Base-by-base conservation (phyloP, 495 filamentous ascomycete species). In the Aspergillus egyptiacus region DNA sequence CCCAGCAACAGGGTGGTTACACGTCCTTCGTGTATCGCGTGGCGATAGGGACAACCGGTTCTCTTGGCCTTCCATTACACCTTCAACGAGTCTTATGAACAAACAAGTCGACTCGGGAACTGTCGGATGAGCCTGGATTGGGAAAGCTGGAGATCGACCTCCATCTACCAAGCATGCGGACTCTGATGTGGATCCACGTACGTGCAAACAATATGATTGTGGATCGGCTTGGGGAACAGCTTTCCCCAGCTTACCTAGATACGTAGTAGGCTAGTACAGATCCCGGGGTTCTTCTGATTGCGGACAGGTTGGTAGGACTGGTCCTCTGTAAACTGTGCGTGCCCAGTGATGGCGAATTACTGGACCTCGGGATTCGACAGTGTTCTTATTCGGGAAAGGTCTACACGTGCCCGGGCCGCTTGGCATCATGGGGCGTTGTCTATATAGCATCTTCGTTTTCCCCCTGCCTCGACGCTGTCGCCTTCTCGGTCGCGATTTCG, bases 371-470 rank as follows among this genome's bases (percentile, higher is more conserved):
- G n/a, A 6, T 18, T 4, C 6, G 30, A 43, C 18, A 31, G 40
- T 18, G 43, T 46, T 34, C 17, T 17, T 46, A 46, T 46, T 46
- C 18, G 19, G 43, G 43, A 35, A 46, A 46, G 10, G 43, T 28
- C 10, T 46, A 25, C 32, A 37, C 19, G 44, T 47, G 28, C 28
- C 28, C 25, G 25, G 25, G 18, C 43, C 18, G 2, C 32, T 47
- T 47, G 32, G 44, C 32, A 37, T 47, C 32, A 4, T 13, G 19
- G 42, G 34, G 42, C 41, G 41, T 33, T 10, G 25, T 45, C 41
- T 44, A 44, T 44, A 44, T 44, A 44, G 41, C 41, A 30, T 44
- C 41, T 25, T 31, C 7, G 11, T 44, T 44, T 25, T 25, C 41
- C 42, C 31, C 11, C 19, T 13, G 27, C 33, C 14, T 13, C 13